Base-by-base conservation (phyloP, 257 asterid species). In the Nicotiana tabacum region DNA sequence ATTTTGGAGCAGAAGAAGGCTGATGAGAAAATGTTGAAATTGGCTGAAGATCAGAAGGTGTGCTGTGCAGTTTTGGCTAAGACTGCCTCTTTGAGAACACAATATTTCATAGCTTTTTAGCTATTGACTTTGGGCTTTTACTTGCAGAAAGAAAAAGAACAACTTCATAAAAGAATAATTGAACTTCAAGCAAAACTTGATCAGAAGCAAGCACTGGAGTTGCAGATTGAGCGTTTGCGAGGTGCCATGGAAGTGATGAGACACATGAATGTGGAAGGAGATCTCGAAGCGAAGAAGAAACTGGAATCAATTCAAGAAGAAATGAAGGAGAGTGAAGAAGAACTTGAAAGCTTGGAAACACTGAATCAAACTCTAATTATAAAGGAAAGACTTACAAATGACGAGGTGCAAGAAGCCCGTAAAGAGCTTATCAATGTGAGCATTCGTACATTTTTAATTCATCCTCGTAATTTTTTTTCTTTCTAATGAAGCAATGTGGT, bases 31-130 rank as follows among this genome's bases (percentile, higher is more conserved):
- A 85, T 93, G 89, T 66, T 90, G 86, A 89, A 86, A 77, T 89
- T 95, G 84, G 96, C 92, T 46, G 91, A 92, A 76, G 96, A 92
- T 58, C 98, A 93, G 17, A 90, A 93, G 93, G 98, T 92, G 53
- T 35, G 78, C 21, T 29, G 77, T 66, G 81, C 46, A 58, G 78
- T 60, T 61, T 78, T 82, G 33, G 72, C 80, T 33, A 72, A 13
- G 48, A 69, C 60, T 2, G 67, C 83, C 46, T 66, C 89, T 48
- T 62, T 21, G 60, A 35, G 33, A 51, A 46, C 46, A 51, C 27
- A 76, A 51, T 53, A 76, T 30, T 62, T 81, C 57, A 32, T 30
- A 78, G 60, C 67, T 39, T 76, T 43, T 39, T 83, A 66, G 77
- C 12, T 58, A 30, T 48, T 78, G 32, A 77, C 24, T 69, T 55